These are phyloP conservation scores for Cetraspora pellucida DNA, from an alignment of 192 early-diverging fungal species.

Conservation along the genomic window DNA sequence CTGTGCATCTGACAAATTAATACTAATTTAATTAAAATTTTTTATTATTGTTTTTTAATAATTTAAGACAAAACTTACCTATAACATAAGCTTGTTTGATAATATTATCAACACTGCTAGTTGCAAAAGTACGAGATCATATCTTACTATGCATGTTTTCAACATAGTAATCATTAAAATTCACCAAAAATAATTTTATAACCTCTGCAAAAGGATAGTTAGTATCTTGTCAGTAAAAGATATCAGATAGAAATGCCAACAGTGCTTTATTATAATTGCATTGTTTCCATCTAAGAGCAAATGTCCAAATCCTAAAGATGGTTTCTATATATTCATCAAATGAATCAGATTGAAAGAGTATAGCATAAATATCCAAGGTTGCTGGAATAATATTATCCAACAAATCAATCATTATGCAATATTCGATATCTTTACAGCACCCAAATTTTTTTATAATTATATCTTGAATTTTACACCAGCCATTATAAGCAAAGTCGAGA, in stretches of 20 bases:
- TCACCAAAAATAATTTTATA: conserved; percentile 3
- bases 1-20: no score
- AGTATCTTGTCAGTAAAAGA: background rate
- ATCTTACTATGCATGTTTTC: no score
- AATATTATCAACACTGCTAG: no score
- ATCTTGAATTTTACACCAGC: background rate
- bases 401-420: no score
- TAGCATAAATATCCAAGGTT: no score
- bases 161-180: no score
- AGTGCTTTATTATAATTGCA: conserved; percentile 5
- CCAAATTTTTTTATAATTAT: background rate
- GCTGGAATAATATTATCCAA: no score
- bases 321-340: conserved; percentile 9
- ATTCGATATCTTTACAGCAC: background rate
- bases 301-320: background rate
- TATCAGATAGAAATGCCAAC: background rate
- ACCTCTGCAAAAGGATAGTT: background rate
- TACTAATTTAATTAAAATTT: no score
- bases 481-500: background rate
- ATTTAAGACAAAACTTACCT: no score
- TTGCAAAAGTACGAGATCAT: no score
- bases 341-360: background rate
- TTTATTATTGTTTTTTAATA: no score
- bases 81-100: no score
- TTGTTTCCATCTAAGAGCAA: background rate